Percentiles rank a stretch among this genome's conserved stretches.
Evolutionary conservation across 2,329 filamentous ascomycete species (phyloP).

Genomic region (Trichoderma pleuroti): DNA sequence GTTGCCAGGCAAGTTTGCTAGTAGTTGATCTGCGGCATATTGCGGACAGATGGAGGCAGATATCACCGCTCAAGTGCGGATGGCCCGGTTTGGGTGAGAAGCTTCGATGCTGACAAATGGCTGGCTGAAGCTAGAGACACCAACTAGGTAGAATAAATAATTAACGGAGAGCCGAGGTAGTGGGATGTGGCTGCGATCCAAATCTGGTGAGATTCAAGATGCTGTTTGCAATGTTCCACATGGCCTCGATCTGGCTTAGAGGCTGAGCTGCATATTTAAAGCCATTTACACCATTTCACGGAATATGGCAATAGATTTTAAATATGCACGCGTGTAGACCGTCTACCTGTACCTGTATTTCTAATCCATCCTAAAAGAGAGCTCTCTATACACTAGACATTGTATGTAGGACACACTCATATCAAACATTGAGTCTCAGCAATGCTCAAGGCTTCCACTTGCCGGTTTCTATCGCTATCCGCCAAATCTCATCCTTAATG

Average conservation of each 20-base stretch:
- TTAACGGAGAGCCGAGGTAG: background rate
- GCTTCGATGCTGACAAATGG: background rate
- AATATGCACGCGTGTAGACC: background rate
- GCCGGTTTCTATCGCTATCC: background rate
- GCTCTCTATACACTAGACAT: background rate
- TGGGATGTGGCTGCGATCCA: background rate
- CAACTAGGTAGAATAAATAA: background rate
- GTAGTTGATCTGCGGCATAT: slow-evolving; percentile 8
- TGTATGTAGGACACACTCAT: background rate
- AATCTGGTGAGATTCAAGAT: background rate
- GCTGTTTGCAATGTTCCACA: background rate
- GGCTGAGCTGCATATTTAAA: background rate
- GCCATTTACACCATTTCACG: background rate
- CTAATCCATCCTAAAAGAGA: background rate
- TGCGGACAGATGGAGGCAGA: slow-evolving; percentile 2
- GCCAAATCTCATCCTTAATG: slow-evolving; percentile 24
- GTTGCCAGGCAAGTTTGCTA: background rate
- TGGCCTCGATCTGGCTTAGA: background rate
- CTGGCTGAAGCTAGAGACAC: background rate
- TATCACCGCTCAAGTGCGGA: slow-evolving; percentile 5
- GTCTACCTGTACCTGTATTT: background rate
- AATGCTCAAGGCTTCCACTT: background rate
- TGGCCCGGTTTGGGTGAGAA: background rate
- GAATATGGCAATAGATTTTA: background rate
- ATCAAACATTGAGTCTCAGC: background rate